A percentile compares a stretch with the other conserved stretches of the same genome.
Conservation (phyloP, 192 early-diverging fungal species). For the Chytriomyces hyalinus region DNA sequence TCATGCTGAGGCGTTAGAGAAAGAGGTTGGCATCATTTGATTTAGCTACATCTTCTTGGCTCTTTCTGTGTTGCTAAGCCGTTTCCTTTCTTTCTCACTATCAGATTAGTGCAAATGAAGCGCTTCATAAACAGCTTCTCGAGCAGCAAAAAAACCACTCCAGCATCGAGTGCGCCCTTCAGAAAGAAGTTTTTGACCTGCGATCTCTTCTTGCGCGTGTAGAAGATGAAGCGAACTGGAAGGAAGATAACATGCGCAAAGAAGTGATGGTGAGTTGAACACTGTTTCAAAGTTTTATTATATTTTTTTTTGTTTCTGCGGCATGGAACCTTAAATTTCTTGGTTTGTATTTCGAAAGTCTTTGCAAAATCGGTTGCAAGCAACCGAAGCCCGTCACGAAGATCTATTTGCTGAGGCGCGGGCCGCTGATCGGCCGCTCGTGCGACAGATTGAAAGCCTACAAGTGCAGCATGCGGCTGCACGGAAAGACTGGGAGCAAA, state of each 20-base stretch:
- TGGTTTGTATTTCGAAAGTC: not conserved
- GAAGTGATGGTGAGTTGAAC: constrained; percentile 36
- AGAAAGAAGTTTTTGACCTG: constrained; percentile 47
- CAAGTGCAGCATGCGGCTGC: constrained; percentile 48
- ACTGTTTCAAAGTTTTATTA: not conserved
- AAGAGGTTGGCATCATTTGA: constrained; percentile 25
- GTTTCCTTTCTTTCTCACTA: not conserved
- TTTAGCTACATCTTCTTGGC: not conserved
- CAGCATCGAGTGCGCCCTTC: constrained; percentile 28
- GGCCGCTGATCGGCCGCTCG: constrained; percentile 45
- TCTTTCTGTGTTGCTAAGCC: not conserved
- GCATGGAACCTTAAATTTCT: not conserved
- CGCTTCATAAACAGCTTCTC: constrained; percentile 40
- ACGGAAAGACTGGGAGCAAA: constrained; percentile 47
- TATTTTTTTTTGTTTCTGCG: not conserved
- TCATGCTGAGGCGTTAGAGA: constrained; percentile 46
- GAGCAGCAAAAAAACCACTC: constrained; percentile 26
- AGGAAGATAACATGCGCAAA: constrained; percentile 49
- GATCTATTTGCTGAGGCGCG: constrained; percentile 40
- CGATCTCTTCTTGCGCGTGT: constrained; percentile 33
- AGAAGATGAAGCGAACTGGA: constrained; percentile 55
- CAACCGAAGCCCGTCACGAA: constrained; percentile 48
- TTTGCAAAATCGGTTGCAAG: constrained; percentile 45
- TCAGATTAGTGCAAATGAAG: constrained; percentile 39
- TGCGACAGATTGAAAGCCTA: constrained; percentile 54